Conservation (phyloP, 495 filamentous ascomycete genomes). For the Oleoguttula mirabilis region DNA sequence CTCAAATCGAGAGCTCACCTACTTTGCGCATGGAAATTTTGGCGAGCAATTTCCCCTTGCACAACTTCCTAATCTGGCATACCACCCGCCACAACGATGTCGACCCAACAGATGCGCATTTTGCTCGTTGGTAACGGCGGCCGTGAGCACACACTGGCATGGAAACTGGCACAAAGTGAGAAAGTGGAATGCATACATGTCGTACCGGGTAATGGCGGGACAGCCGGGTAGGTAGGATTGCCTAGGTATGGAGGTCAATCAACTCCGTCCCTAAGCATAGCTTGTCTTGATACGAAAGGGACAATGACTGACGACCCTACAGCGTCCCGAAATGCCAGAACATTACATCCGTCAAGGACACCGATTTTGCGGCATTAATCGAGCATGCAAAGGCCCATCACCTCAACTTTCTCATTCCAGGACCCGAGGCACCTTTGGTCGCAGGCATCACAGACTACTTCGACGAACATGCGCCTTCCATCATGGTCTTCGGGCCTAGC, state of each 20-base stretch:
- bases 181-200: constrained; percentile 52
- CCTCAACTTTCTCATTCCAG: constrained; percentile 79
- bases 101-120: constrained; percentile 30
- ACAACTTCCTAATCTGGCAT: no score
- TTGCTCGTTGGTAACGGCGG: constrained; percentile 89
- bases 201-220: constrained; percentile 83
- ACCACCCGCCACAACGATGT: constrained; percentile 2
- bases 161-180: constrained; percentile 79
- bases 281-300: no score
- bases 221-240: constrained; percentile 38
- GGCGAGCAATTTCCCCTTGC: no score
- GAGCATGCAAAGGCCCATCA: constrained; percentile 56
- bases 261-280: no score
- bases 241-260: no score
- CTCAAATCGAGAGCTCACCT: no score
- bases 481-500: constrained; percentile 77
- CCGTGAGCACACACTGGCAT: constrained; percentile 86
- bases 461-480: constrained; percentile 39
- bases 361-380: constrained; percentile 69
- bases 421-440: constrained; percentile 89
- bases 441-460: constrained; percentile 81
- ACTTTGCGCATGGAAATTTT: no score
- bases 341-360: constrained; percentile 48
- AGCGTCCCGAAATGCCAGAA: constrained; percentile 60
- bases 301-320: constrained; percentile 6